Base-by-base conservation (phyloP, 2,329 filamentous ascomycete species). In the Eurotiales sp. region DNA sequence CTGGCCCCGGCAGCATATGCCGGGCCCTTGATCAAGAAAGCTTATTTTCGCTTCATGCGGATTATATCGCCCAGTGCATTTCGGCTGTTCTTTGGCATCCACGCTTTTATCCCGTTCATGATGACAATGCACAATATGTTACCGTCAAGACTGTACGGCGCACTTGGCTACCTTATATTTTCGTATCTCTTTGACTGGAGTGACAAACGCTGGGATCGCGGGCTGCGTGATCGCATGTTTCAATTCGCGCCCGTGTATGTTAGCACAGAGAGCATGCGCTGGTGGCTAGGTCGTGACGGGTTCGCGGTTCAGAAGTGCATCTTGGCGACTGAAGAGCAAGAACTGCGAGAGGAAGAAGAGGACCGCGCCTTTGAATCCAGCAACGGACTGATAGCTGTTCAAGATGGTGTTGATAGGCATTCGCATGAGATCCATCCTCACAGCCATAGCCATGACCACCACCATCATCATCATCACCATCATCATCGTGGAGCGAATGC, bases 61-160 rank as follows among this genome's bases (percentile, higher is more conserved):
- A 73, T 87, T 46, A 87, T 96, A 46, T 86, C 85, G 0, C 88
- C 89, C 0, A 76, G 70, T 23, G 77, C 90, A 65, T 96, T 96
- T 69, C 79, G 88, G 1, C 64, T 90, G 19, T 80, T 95, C 59
- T 96, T 96, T 64, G 92, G 92, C 14, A 90, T 96, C 36, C 91
- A 96, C 64, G 84, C 88, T 0, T 96, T 96, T 66, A 95, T 97
- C 41, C 91, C 91, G 0, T 77, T 93, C 58, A 96, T 96, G 91
- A 89, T 95, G 85, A 78, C 78, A 5, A 89, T 92, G 78, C 90
- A 93, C 61, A 67, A 70, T 0, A 56, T 84, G 3, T 66, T 96
- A 2, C 82, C 85, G 0, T 76, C 85, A 0, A 72, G 69, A 0
- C 58, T 93, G 6, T 96, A 95, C 62, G 90, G 89, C 6, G 83